These are phyloP conservation scores for Cladosporium sp. DNA, from an alignment of 2,329 filamentous ascomycete species.

Conservation along the genomic window DNA sequence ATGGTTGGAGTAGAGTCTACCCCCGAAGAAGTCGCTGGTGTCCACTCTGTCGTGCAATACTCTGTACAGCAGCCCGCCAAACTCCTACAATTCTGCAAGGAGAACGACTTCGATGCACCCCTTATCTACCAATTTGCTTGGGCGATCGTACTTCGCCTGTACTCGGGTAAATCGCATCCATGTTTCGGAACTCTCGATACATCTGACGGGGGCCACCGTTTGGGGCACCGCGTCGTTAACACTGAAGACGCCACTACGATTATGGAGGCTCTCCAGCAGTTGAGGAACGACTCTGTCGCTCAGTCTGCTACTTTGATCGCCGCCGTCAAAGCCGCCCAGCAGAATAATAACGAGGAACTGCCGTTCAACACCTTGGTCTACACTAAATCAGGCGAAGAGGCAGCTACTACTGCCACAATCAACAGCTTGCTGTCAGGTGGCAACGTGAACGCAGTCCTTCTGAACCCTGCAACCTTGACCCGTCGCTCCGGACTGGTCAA, in stretches of 20 bases:
- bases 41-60: conserved; percentile 1
- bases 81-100: conserved; percentile 14
- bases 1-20: neutral
- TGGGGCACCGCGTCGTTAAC: conserved; percentile 5
- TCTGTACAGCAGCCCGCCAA: conserved; percentile 9
- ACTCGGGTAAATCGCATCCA: conserved; percentile 2
- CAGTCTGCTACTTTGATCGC: conserved; percentile 7
- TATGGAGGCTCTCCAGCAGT: neutral
- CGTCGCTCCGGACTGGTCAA: conserved; percentile 11
- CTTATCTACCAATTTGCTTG: conserved; percentile 13
- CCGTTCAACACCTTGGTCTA: conserved; percentile 13
- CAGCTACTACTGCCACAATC: neutral
- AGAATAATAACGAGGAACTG: neutral
- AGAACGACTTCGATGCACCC: conserved; percentile 9
- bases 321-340: neutral
- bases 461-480: conserved; percentile 7
- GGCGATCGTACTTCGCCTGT: conserved; percentile 14
- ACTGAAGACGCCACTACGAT: conserved; percentile 1
- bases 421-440: conserved; percentile 11
- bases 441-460: conserved; percentile 4
- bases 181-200: conserved; percentile 12
- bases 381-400: conserved; percentile 6
- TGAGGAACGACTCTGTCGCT: conserved; percentile 8
- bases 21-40: neutral
- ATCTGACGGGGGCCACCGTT: neutral